phyloP scores from a whole-genome alignment of 2,329 filamentous ascomycete genomes.

The Myriosclerotinia duriaeana region DNA sequence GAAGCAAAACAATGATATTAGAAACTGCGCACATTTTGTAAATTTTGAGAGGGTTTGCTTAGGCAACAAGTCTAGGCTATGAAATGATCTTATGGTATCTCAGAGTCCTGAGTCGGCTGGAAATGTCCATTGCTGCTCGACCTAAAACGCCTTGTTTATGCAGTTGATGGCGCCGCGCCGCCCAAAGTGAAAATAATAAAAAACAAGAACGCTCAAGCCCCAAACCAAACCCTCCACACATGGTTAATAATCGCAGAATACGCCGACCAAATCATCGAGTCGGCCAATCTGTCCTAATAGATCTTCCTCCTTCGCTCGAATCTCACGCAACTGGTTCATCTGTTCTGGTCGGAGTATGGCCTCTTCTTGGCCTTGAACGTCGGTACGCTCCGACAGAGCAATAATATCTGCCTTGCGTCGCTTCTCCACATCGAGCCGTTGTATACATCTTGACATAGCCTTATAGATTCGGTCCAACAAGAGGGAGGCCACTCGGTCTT shows the following conservation, averaged over 20 bases:
- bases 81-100: constrained; percentile 22
- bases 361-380: constrained; percentile 75
- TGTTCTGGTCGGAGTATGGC: constrained; percentile 75
- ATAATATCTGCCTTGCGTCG: constrained; percentile 70
- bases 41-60: background rate
- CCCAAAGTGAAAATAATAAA: constrained; percentile 23
- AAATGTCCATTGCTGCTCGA: constrained; percentile 17
- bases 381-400: constrained; percentile 77
- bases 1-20: constrained; percentile 2
- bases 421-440: constrained; percentile 76
- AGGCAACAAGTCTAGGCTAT: constrained; percentile 10
- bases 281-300: constrained; percentile 76
- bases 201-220: constrained; percentile 23
- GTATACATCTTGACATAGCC: constrained; percentile 79
- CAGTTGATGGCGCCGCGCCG: constrained; percentile 32
- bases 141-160: constrained; percentile 28
- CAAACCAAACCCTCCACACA: constrained; percentile 20
- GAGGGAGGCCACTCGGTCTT: constrained; percentile 65
- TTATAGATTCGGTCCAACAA: constrained; percentile 84
- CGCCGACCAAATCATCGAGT: constrained; percentile 80
- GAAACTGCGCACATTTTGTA: background rate
- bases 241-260: constrained; percentile 72
- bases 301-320: constrained; percentile 66
- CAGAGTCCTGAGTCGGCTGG: constrained; percentile 11
- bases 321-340: constrained; percentile 59